Evolutionary conservation across 2,329 filamentous ascomycete species (phyloP).

Genomic region (Acephala macrosclerotiorum): DNA sequence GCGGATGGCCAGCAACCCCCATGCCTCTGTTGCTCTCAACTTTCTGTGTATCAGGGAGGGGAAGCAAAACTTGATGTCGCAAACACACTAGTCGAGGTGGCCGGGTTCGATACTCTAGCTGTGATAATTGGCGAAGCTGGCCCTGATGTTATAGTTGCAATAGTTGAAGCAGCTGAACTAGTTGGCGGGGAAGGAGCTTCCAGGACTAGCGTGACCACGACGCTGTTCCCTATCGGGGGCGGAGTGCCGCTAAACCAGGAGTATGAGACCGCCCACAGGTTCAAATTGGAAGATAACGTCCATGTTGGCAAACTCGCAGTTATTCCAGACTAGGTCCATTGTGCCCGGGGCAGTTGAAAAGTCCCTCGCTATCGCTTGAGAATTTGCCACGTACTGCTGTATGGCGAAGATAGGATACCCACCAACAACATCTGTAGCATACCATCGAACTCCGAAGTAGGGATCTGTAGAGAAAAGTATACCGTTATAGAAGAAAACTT

Average conservation of each 20-base stretch:
- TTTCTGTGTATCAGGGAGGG: too few species aligned
- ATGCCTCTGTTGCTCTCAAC: too few species aligned
- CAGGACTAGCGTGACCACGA: neutral
- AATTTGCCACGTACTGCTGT: neutral
- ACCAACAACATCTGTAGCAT: neutral
- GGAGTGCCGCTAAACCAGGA: neutral
- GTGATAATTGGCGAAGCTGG: neutral
- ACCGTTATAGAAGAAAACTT: slow-evolving; percentile 5
- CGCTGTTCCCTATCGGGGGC: neutral
- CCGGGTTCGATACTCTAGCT: neutral
- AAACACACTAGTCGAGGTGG: too few species aligned
- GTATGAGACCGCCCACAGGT: neutral
- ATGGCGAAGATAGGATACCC: neutral
- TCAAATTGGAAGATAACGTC: neutral
- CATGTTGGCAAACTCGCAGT: neutral
- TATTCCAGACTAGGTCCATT: neutral
- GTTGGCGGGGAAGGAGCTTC: too few species aligned
- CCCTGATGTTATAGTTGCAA: neutral
- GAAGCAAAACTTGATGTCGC: neutral
- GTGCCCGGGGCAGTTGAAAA: neutral
- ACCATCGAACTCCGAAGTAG: neutral
- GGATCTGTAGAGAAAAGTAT: neutral
- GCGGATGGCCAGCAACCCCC: neutral
- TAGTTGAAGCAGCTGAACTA: too few species aligned
- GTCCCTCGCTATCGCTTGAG: neutral